Evolutionary conservation across 805 yeast genomes (phyloP).

Genomic region (Ogataea siamensis): DNA sequence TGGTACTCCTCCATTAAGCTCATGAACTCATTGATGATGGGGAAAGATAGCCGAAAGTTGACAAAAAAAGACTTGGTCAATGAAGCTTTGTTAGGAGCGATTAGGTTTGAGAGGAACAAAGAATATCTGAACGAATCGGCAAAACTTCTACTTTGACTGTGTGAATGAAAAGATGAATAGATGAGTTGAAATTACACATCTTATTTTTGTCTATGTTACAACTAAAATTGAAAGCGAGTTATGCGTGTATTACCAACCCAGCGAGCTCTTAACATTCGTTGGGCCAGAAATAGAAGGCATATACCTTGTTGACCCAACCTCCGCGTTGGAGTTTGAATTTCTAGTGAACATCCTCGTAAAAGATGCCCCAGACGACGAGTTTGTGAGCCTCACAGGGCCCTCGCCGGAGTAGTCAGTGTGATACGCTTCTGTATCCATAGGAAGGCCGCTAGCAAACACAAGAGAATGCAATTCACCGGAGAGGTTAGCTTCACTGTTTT

Average conservation of each 20-base stretch:
- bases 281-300: constrained; percentile 61
- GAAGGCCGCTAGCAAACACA: constrained; percentile 1
- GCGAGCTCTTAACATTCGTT: constrained; percentile 64
- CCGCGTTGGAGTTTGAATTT: constrained; percentile 13
- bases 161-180: neutral
- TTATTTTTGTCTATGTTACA: constrained; percentile 6
- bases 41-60: neutral
- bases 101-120: constrained; percentile 23
- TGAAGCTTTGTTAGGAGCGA: constrained; percentile 10
- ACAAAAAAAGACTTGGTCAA: constrained; percentile 4
- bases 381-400: constrained; percentile 12
- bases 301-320: constrained; percentile 27
- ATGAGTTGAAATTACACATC: no score
- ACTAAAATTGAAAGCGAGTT: neutral
- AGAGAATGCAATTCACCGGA: constrained; percentile 7
- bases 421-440: constrained; percentile 4
- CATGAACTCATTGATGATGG: neutral
- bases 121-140: constrained; percentile 24
- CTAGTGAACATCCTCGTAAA: constrained; percentile 17
- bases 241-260: constrained; percentile 56
- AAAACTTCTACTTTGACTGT: constrained; percentile 14
- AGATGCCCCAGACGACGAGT: constrained; percentile 20
- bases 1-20: neutral
- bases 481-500: constrained; percentile 7
- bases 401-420: constrained; percentile 8